phyloP scores from a whole-genome alignment of 345 rosid species.

The Hirschfeldia incana region DNA sequence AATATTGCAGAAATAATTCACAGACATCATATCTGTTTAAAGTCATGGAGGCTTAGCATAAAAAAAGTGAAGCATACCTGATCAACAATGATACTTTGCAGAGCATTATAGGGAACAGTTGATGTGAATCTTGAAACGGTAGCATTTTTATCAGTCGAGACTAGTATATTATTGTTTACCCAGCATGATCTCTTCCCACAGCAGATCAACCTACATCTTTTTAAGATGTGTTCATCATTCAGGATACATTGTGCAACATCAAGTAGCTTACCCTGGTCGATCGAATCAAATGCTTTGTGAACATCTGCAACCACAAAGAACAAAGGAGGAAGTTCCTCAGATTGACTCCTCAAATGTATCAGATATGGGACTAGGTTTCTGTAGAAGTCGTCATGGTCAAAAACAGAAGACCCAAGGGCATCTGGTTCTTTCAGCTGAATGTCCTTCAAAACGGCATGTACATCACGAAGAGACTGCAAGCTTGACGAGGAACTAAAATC shows the following conservation, averaged over 20 bases:
- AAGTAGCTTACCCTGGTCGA: slow-evolving; percentile 69
- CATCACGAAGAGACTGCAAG: slow-evolving; percentile 56
- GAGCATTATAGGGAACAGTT: slow-evolving; percentile 45
- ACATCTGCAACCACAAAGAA: slow-evolving; percentile 81
- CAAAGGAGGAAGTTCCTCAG: slow-evolving; percentile 45
- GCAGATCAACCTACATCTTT: slow-evolving; percentile 50
- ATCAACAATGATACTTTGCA: slow-evolving; percentile 51
- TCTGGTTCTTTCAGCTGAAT: slow-evolving; percentile 63
- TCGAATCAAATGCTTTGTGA: slow-evolving; percentile 79
- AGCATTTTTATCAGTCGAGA: slow-evolving; percentile 31
- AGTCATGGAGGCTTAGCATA: not conserved
- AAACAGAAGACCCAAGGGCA: slow-evolving; percentile 74
- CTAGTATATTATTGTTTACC: slow-evolving; percentile 45
- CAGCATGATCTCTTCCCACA: slow-evolving; percentile 49
- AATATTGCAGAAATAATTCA: not conserved
- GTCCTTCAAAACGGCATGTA: slow-evolving; percentile 72
- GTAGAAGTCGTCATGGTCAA: slow-evolving; percentile 81
- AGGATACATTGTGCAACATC: slow-evolving; percentile 53
- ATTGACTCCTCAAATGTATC: slow-evolving; percentile 50
- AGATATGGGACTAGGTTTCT: slow-evolving; percentile 64
- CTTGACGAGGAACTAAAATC: slow-evolving; percentile 64
- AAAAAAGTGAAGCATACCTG: slow-evolving; percentile 48
- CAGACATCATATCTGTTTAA: not conserved
- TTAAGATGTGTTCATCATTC: slow-evolving; percentile 51
- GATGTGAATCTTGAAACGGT: slow-evolving; percentile 41